Evolutionary conservation across 768 basidiomycete species (phyloP).

Genomic region (Cystobasidium onofrii): DNA sequence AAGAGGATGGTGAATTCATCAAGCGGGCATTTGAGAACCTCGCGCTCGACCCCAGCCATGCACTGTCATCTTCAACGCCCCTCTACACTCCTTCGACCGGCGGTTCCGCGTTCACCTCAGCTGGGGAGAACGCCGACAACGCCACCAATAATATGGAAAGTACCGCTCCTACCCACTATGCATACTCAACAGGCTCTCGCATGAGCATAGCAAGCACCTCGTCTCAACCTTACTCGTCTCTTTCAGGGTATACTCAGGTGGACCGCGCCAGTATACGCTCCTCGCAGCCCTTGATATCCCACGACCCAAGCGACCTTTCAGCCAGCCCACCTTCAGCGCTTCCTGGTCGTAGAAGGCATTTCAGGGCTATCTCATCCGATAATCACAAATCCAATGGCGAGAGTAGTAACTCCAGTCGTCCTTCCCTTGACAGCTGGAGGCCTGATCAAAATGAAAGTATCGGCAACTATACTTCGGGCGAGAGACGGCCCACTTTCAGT

Average conservation of each 20-base stretch:
- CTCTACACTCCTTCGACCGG: neutral
- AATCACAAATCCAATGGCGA: neutral
- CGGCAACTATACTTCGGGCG: neutral
- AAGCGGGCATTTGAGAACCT: slow-evolving; percentile 25
- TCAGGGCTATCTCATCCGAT: neutral
- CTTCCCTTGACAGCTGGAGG: neutral
- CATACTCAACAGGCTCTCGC: neutral
- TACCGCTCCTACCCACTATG: neutral
- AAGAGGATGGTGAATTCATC: slow-evolving; percentile 25
- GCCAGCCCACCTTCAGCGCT: neutral
- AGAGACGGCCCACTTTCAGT: neutral
- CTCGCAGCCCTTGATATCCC: neutral
- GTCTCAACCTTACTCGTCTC: neutral
- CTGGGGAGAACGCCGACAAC: neutral
- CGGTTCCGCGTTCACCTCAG: neutral
- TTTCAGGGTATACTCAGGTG: neutral
- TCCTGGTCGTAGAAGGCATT: neutral
- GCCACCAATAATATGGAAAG: neutral
- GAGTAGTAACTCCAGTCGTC: no score
- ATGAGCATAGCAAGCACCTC: neutral
- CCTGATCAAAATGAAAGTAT: neutral
- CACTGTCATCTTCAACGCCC: neutral
- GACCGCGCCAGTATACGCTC: neutral
- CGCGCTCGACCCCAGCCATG: neutral
- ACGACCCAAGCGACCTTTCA: neutral